Evolutionary conservation across 306 rosid species (phyloP), one percentile per base, ranked within the genome.

Genomic region (Citrullus mucosospermus): DNA sequence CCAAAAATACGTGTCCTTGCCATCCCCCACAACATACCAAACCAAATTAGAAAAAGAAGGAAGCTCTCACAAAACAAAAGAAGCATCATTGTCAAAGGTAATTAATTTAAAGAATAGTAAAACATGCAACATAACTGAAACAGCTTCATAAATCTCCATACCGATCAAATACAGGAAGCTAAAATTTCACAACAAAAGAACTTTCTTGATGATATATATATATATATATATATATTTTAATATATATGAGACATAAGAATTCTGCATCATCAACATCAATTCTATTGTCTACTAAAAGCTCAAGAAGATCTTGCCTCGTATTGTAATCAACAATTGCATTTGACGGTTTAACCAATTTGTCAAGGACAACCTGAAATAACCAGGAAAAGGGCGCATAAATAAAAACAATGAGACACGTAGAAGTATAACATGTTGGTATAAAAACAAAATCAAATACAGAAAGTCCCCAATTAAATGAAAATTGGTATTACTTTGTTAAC

Each of bases 331-430:
- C 68, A 48, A 95, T 95, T 66, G 85, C 82, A 76, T 95, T 95
- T 79, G 90, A 84, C 20, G 99, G 99, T 83, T 91, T 92, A 78
- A 95, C 99, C 91, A 95, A 83, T 78, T 91, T 87, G 89, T 95
- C 99, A 54, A 92, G 88, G 84, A 95, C 62, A 80, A 90, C 91
- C 99, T 95, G 93, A 55, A 80, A 90, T 41, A 59, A 78, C 34
- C 77, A 67, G 20, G 56, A 20, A 61, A 78, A 32, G 34, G 25
- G 15, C 39, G 15, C 39, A 22, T 39, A 54, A 78, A 41, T 48
- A 9, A 28, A 20, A 22, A 46, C 5, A 77, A 59, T 34, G 69
- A n/a, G 50, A 38, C 34, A 57, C 9, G 7, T 16, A 56, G 51
- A 74, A 36, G 30, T 66, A 78, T 18, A 48, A 71, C 8, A 28